Evolutionary conservation across 2,329 filamentous ascomycete species (phyloP), one percentile per base, ranked within the genome.

Genomic region (Sporothrix humicola): DNA sequence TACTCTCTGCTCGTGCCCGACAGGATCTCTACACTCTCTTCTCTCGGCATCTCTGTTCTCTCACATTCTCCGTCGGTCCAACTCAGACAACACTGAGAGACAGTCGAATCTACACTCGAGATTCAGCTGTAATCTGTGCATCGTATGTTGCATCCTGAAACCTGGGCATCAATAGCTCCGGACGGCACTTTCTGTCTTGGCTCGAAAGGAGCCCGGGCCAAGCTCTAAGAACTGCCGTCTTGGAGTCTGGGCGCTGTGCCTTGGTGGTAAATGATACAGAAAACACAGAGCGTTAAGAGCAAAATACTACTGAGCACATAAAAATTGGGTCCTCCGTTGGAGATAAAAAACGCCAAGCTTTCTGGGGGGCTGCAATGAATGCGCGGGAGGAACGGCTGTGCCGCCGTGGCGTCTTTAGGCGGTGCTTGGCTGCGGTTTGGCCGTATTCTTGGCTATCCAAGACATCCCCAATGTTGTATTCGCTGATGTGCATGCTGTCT

Each of bases 341-440:
- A 26, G 56, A 59, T 17, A 31, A 54, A 5, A 26, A 56, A 59
- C 6, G 58, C 58, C 58, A 63, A 63, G 58, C 58, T 63, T 63
- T 63, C 58, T 63, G 58, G 58, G 31, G 58, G 58, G 58, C 58
- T n/a, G 31, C 37, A 9, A 63, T 42, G 58, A 26, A 26, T 65
- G 61, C 10, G 8, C 61, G 42, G 59, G 61, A 26, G 61, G 9
- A 20, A 23, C 26, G 42, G 31, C 31, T 46, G 42, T 26, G 42
- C 61, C 61, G 61, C 6, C 9, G 20, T 37, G 31, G 31, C 31
- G 31, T 37, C 23, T 37, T 7, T 37, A 5, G 31, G 7, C 31
- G 7, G 31, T 66, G 20, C 61, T 66, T 66, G 61, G 61, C 20
- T 17, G 2, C 2, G 31, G 31, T 63, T 23, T 56, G 20, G 26